A percentile compares a stretch with the other conserved stretches of the same genome.
phyloP scores from a whole-genome alignment of 2,329 filamentous ascomycete species.

The Ophiostoma pallidulum region DNA sequence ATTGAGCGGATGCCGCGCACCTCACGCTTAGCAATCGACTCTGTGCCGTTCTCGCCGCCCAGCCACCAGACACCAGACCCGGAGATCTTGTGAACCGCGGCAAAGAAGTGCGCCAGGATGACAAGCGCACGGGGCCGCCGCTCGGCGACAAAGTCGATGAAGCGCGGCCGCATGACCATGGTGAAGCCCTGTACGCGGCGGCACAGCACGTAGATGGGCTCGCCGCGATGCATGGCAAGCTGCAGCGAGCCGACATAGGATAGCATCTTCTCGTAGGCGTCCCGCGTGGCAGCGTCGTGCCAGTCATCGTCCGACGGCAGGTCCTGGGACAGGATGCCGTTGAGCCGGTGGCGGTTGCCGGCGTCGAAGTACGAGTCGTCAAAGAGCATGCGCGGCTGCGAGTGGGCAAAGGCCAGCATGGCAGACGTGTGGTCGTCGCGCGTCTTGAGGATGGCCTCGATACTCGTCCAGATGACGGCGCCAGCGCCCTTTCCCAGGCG shows the following conservation, averaged over 20 bases:
- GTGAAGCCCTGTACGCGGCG: conserved; percentile 21
- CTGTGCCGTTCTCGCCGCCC: conserved; percentile 11
- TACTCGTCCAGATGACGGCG: conserved; percentile 20
- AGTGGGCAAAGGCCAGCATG: conserved; percentile 15
- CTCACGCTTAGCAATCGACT: conserved; percentile 20
- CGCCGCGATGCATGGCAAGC: conserved; percentile 20
- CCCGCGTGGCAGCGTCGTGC: conserved; percentile 18
- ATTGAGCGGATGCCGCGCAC: conserved; percentile 19
- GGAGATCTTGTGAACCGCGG: conserved; percentile 17
- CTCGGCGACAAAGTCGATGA: conserved; percentile 18
- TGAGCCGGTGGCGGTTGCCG: conserved; percentile 16
- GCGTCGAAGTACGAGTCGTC: conserved; percentile 21
- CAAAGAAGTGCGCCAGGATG: conserved; percentile 21
- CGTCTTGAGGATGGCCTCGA: conserved; percentile 16
- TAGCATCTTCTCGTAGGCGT: conserved; percentile 22
- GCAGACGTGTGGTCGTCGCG: conserved; percentile 12
- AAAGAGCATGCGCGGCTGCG: conserved; percentile 19
- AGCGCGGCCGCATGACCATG: conserved; percentile 18
- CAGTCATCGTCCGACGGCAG: conserved; percentile 17
- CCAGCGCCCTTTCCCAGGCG: conserved; percentile 18
- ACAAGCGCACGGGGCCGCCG: conserved; percentile 21
- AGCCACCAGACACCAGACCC: conserved; percentile 21
- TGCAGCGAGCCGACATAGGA: conserved; percentile 22
- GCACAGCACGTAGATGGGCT: conserved; percentile 23
- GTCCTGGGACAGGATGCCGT: conserved; percentile 16